Evolutionary conservation across 441 rosid species (phyloP).

Genomic region (Aleurites moluccanus): DNA sequence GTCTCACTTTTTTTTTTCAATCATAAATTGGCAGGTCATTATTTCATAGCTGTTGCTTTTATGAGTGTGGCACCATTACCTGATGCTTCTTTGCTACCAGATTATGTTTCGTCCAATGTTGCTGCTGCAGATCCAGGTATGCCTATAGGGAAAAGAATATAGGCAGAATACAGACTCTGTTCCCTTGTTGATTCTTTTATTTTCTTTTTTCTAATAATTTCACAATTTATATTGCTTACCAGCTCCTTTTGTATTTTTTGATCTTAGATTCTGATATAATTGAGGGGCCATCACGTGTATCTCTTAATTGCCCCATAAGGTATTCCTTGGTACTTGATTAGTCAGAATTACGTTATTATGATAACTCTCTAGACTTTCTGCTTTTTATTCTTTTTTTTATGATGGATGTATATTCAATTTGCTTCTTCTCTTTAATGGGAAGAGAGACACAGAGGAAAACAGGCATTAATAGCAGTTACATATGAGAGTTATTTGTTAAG

Average conservation of each 20-base stretch:
- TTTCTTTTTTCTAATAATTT: not conserved
- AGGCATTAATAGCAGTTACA: not conserved
- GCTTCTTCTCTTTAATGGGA: not conserved
- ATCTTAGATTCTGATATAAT: conserved; percentile 73
- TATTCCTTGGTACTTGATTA: conserved; percentile 23
- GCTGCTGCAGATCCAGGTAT: conserved; percentile 63
- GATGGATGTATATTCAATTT: not conserved
- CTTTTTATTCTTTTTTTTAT: not conserved
- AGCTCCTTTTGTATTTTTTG: conserved; percentile 13
- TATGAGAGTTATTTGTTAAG: not conserved
- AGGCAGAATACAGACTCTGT: not conserved
- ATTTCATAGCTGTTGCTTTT: conserved; percentile 62
- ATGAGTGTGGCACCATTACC: conserved; percentile 43
- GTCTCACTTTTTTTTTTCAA: conserved; percentile 26
- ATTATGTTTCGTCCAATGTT: conserved; percentile 51
- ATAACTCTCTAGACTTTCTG: not conserved
- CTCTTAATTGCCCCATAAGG: conserved; percentile 96
- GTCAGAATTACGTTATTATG: not conserved
- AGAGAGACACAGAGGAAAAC: too few species aligned
- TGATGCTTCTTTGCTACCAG: conserved; percentile 47
- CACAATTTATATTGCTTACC: not conserved
- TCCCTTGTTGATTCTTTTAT: not conserved
- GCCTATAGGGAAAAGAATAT: conserved; percentile 15
- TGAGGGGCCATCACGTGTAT: conserved; percentile 91
- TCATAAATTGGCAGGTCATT: conserved; percentile 48